Evolutionary conservation across 2,329 filamentous ascomycete genomes (phyloP), one percentile per base, ranked within the genome.

Genomic region (Trichoderma oligosporum): DNA sequence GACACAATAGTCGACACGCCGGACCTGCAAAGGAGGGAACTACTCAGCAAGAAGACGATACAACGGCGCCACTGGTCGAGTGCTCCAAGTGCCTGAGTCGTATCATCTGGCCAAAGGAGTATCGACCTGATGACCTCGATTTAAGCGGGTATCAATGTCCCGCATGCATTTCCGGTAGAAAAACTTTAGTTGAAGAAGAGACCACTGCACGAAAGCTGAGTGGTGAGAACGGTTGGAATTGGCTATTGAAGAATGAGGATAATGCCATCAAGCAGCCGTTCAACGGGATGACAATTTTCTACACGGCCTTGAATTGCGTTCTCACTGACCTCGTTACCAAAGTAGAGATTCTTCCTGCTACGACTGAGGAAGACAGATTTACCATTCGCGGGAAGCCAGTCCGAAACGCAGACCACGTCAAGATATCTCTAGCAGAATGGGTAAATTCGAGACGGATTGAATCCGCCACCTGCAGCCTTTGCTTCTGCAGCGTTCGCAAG

Each of bases 61-160:
- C n/a, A 27, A 20, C 22, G 48, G 72, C 76, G 0, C 77, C 77
- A 0, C 68, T 64, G n/a, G 68, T 80, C 1, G 72, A 78, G 55
- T 81, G 78, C 63, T 68, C 54, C 6, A 69, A 66, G 35, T 81
- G 78, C 52, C 60, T 73, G 25, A 80, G 71, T 65, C 71, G 72
- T 24, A 66, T 81, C 18, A 76, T 81, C 57, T 81, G 74, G 73
- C 78, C 78, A 0, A 44, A 62, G 0, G 69, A 71, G 55, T 79
- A 79, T 61, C 75, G 74, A 4, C 72, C 74, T 0, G 35, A 61
- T 8, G 62, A 59, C n/a, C 64, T 75, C 3, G 61, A 70, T 3
- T 44, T 62, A 0, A 38, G 59, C 1, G 58, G 61, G 11, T 81
- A 75, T 64, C 61, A 65, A 24, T 81, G 78, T 57, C 64, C 71